These are phyloP conservation scores for Cladorrhinum sp. DNA, from an alignment of 2,329 filamentous ascomycete species.

Conservation along the genomic window DNA sequence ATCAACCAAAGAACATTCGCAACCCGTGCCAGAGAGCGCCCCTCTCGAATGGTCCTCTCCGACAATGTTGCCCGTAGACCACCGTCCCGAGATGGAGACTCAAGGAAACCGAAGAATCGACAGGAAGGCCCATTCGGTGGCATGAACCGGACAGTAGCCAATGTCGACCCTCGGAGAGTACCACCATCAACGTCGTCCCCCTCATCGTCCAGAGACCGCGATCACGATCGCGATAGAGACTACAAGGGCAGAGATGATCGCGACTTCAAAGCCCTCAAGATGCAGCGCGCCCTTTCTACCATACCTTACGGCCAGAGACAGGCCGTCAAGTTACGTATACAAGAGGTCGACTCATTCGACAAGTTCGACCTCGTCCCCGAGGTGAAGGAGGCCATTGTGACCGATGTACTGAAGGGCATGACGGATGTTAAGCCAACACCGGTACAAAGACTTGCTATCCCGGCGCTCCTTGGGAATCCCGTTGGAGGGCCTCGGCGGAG, in stretches of 20 bases:
- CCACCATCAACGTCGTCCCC: conserved; percentile 8
- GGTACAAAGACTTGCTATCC: conserved; percentile 85
- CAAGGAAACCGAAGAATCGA: conserved; percentile 38
- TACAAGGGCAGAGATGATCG: conserved; percentile 33
- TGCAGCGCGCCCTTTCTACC: conserved; percentile 77
- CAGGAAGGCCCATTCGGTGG: conserved; percentile 51
- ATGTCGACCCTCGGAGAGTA: conserved; percentile 31
- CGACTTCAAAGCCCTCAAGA: conserved; percentile 79
- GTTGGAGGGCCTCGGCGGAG: conserved; percentile 29
- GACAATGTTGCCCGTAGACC: conserved; percentile 47
- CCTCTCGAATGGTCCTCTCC: conserved; percentile 59
- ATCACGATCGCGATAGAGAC: conserved; percentile 26
- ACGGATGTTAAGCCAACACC: conserved; percentile 78
- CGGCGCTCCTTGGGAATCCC: conserved; percentile 65
- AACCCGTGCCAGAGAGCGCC: conserved; percentile 36
- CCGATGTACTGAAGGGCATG: conserved; percentile 72
- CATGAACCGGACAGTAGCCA: conserved; percentile 55
- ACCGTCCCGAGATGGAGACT: conserved; percentile 29
- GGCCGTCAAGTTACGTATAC: conserved; percentile 53
- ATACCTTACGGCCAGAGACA: conserved; percentile 70
- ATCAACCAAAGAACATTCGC: conserved; percentile 37
- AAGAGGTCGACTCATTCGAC: conserved; percentile 73
- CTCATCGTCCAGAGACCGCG: conserved; percentile 23
- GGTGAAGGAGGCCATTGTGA: conserved; percentile 67
- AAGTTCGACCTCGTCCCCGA: conserved; percentile 72